Evolutionary conservation across 176 grass and related monocot genomes (phyloP).

Genomic region (Ananas comosus): DNA sequence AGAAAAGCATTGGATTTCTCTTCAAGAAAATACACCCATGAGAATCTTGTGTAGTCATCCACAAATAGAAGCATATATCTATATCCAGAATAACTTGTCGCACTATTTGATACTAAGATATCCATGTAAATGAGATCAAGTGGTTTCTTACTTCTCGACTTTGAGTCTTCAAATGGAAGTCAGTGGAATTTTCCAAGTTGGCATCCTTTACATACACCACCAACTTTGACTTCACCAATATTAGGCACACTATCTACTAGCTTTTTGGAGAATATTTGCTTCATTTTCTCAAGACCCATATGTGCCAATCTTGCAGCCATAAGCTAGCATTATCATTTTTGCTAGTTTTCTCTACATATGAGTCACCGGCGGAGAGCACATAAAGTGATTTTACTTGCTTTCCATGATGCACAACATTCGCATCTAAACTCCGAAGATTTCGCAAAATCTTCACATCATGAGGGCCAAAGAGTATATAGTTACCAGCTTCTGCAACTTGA

Average conservation of each 20-base stretch:
- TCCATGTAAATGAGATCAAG: not conserved
- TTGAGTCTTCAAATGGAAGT: not conserved
- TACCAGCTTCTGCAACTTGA: not conserved
- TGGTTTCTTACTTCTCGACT: not conserved
- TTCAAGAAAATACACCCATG: not conserved
- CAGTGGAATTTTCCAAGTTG: not conserved
- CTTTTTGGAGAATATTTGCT: not conserved
- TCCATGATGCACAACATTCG: no score
- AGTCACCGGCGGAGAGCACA: no score
- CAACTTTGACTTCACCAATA: not conserved
- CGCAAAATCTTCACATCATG: not conserved
- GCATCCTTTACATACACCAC: not conserved
- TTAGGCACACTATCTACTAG: no score
- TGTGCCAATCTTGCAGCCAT: not conserved
- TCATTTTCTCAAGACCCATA: not conserved
- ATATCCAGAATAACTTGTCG: not conserved
- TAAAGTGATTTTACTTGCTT: no score
- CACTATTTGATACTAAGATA: not conserved
- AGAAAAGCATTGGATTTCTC: not conserved
- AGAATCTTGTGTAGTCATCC: not conserved
- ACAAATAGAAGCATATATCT: not conserved
- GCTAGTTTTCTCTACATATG: no score
- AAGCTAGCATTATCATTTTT: not conserved
- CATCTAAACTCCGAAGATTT: not conserved
- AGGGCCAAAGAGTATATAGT: not conserved